These are phyloP conservation scores for Stromatinia cepivora DNA, from an alignment of 2,329 filamentous ascomycete genomes.

Conservation along the genomic window DNA sequence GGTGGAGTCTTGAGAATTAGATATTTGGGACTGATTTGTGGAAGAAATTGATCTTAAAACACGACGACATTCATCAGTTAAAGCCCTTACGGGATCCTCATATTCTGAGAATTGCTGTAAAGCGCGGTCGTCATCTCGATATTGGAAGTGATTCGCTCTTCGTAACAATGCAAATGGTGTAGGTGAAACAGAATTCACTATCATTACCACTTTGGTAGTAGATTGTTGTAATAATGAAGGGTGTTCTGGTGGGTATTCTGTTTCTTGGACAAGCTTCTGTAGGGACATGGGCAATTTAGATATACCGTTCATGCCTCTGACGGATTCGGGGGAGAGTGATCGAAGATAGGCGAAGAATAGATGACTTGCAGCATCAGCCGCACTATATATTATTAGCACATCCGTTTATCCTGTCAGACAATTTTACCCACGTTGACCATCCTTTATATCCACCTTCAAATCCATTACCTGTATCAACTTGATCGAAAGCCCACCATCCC, in stretches of 20 bases:
- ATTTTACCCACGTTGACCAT: constrained; percentile 69
- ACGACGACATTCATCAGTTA: constrained; percentile 92
- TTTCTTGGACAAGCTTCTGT: constrained; percentile 86
- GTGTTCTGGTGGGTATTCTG: constrained; percentile 85
- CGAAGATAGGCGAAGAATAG: constrained; percentile 97
- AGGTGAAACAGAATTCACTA: constrained; percentile 90
- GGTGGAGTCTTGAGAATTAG: constrained; percentile 68
- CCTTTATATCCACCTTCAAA: constrained; percentile 93
- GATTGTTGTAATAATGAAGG: constrained; percentile 74
- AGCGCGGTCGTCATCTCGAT: constrained; percentile 83
- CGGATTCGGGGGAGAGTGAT: constrained; percentile 77
- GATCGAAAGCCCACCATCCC: constrained; percentile 98
- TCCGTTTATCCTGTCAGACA: background rate
- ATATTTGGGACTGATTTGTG: constrained; percentile 80
- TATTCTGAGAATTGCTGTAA: constrained; percentile 83
- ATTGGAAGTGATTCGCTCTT: constrained; percentile 92
- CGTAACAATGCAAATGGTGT: constrained; percentile 90
- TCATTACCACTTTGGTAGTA: constrained; percentile 92
- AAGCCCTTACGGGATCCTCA: constrained; percentile 80
- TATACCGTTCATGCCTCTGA: constrained; percentile 71
- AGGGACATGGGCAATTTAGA: constrained; percentile 85
- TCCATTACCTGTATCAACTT: constrained; percentile 79
- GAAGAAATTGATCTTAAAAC: constrained; percentile 87
- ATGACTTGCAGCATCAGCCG: constrained; percentile 93
- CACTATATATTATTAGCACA: constrained; percentile 51